Evolutionary conservation across 306 rosid species (phyloP), one percentile per base, ranked within the genome.

Genomic region (Malus asiatica): DNA sequence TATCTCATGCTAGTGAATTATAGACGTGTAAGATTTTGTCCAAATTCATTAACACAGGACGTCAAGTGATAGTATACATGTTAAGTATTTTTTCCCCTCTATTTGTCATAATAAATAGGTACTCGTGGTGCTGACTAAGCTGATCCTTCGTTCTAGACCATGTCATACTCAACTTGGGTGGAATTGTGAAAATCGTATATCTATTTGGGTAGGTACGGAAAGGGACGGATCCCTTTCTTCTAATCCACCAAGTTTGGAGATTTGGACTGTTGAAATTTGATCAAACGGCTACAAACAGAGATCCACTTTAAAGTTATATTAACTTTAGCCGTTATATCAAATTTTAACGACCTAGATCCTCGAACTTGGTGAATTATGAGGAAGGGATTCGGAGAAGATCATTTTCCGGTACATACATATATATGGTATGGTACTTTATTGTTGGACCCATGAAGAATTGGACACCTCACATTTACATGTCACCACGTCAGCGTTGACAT

Each of bases 391-490:
- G 1, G 8, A 35, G 2, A 35, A 0, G 2, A 6, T 33, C 1
- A 6, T 0, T 33, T 33, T 33, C 38, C 38, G 38, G 7, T 33
- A 35, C 8, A 0, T 35, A 35, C 40, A 68, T 16, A 3, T 8
- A 14, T 9, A 19, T 16, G 16, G 4, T 20, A n/a, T 16, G 16
- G 8, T 27, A n/a, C 40, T 5, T 19, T 53, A 18, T 16, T 30
- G n/a, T 29, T 51, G 75, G 79, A 57, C 68, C 77, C 53, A 20
- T 23, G 6, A 40, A n/a, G n/a, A 32, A n/a, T 40, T 45, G 6
- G 13, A 77, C 76, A 60, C 75, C 68, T 76, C 74, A 77, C 62
- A 29, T 40, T 20, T 73, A 64, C 82, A 84, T 84, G 84, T 80
- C 52, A 67, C 82, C 84, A 68, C 82, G 73, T 84, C 74, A 81